phyloP scores from a whole-genome alignment of 768 basidiomycete species.

The Suillus clintonianus region DNA sequence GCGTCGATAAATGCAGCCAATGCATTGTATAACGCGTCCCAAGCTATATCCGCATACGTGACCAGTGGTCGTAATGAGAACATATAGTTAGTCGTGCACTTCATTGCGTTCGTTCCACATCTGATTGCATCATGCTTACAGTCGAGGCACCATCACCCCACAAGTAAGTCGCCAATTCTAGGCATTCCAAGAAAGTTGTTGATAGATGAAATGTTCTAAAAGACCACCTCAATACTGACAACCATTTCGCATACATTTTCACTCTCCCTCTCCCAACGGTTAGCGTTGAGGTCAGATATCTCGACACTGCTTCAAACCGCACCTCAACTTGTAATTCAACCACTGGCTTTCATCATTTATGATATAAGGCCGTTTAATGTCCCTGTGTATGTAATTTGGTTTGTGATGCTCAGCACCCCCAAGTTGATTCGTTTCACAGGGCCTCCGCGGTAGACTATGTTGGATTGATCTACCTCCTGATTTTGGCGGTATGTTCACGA shows the following conservation, averaged over 20 bases:
- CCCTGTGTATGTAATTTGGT: constrained; percentile 46
- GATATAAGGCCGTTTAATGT: constrained; percentile 61
- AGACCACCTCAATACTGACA: constrained; percentile 37
- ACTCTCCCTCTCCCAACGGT: constrained; percentile 30
- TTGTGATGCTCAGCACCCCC: neutral
- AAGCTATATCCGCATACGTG: constrained; percentile 49
- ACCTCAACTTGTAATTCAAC: constrained; percentile 50
- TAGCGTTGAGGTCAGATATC: constrained; percentile 30
- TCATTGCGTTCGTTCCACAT: too few species aligned
- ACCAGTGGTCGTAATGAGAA: constrained; percentile 59
- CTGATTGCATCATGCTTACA: constrained; percentile 9
- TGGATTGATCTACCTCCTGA: constrained; percentile 53
- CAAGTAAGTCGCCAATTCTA: constrained; percentile 11
- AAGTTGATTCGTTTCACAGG: constrained; percentile 26
- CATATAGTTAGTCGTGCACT: constrained; percentile 46
- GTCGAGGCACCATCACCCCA: constrained; percentile 17
- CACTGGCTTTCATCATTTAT: constrained; percentile 47
- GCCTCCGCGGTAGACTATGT: constrained; percentile 55
- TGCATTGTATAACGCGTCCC: constrained; percentile 46
- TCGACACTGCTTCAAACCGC: constrained; percentile 43
- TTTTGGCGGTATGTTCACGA: constrained; percentile 24
- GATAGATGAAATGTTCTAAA: neutral
- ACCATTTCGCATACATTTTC: constrained; percentile 39
- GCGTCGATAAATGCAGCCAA: constrained; percentile 42
- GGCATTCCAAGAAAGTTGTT: neutral